phyloP scores from a whole-genome alignment of 2,329 filamentous ascomycete species.

The Phoma sp. region DNA sequence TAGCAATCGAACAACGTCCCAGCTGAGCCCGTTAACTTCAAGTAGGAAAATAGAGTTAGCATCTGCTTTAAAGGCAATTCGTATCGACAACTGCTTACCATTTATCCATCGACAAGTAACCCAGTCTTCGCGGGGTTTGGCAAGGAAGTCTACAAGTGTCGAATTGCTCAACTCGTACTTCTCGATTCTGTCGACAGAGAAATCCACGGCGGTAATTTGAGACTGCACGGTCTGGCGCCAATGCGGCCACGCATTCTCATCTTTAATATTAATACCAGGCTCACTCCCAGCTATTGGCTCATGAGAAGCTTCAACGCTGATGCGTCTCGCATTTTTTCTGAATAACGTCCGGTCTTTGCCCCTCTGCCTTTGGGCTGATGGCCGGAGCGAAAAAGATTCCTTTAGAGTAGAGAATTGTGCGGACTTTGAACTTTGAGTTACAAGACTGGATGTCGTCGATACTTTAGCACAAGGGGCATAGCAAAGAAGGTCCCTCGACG shows the following conservation, averaged over 20 bases:
- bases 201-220: constrained; percentile 86
- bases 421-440: background rate
- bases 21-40: constrained; percentile 81
- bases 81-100: constrained; percentile 63
- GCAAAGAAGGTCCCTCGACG: background rate
- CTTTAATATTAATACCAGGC: constrained; percentile 54
- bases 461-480: background rate
- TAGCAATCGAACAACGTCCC: constrained; percentile 85
- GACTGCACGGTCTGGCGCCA: constrained; percentile 63
- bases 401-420: background rate
- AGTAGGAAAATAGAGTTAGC: background rate
- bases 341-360: background rate
- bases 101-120: constrained; percentile 89
- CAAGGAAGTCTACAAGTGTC: constrained; percentile 71
- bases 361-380: background rate
- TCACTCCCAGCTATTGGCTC: constrained; percentile 33
- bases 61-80: background rate
- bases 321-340: background rate
- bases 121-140: constrained; percentile 68
- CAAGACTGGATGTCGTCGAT: background rate
- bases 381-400: background rate
- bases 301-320: constrained; percentile 8
- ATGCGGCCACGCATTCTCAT: constrained; percentile 44
- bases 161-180: constrained; percentile 74
- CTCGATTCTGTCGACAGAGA: constrained; percentile 72